Evolutionary conservation across 1,284 basidiomycete species (phyloP), one percentile per base, ranked within the genome.

Genomic region (Butyriboletus regius): DNA sequence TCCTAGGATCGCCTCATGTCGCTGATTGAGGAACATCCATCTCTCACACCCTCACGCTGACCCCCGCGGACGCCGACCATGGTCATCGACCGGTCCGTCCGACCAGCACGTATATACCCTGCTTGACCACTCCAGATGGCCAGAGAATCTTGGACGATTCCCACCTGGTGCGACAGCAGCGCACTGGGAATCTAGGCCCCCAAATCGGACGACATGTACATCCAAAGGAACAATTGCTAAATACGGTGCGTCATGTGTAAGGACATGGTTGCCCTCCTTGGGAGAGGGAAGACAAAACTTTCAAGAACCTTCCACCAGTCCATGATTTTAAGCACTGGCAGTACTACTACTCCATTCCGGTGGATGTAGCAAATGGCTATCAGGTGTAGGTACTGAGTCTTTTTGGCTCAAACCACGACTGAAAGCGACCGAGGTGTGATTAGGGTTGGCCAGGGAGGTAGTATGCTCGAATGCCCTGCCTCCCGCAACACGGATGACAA

Each of bases 401-500:
- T 28, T 42, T 1, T 26, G 47, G 20, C 12, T 26, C 39, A 17
- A 1, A 9, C 14, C 9, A 9, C 17, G 4, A 17, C 13, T 12
- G 29, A 56, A 58, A 9, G 29, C 24, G 18, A 60, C n/a, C 33
- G 59, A 55, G 12, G 36, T 28, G 4, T 7, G 17, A 8, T 15
- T 18, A 7, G 15, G 5, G n/a, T 3, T 17, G 7, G 38, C n/a
- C 17, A 3, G 17, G 6, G 43, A 45, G 8, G 17, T 43, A 14
- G 28, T 13, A 24, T 24, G 24, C 1, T 31, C 26, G 9, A 57
- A 42, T 12, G 50, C 53, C 10, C 8, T 13, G 14, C 54, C 61
- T 32, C 48, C 54, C 3, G 58, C 59, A 14, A 70, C 57, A 6
- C 63, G 61, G 20, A 61, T 54, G 48, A 68, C 67, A 51, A 69